These are phyloP conservation scores for Aureobasidium sp. DNA, from an alignment of 2,329 filamentous ascomycete species.

Conservation along the genomic window DNA sequence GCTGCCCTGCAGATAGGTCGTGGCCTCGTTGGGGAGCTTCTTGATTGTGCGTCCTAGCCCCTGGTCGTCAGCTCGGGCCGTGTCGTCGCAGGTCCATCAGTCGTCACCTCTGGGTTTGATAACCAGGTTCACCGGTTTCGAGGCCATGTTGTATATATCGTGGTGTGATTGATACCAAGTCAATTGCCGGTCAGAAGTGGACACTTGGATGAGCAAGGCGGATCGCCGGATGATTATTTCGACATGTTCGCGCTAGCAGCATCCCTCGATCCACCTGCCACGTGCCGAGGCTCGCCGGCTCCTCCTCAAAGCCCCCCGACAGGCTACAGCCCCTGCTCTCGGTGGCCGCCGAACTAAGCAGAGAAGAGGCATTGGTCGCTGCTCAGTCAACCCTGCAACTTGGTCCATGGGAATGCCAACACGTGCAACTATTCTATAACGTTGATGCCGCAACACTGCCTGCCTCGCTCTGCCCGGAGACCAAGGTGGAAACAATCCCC, in stretches of 20 bases:
- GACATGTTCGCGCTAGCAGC: not conserved
- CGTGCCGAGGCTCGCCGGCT: conserved; percentile 1
- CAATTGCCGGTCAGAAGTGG: not conserved
- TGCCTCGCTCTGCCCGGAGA: not conserved
- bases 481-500: not conserved
- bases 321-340: not conserved
- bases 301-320: not conserved
- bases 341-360: not conserved
- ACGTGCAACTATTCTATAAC: not conserved
- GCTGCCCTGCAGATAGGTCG: conserved; percentile 42
- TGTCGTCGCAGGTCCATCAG: not conserved
- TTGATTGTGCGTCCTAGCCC: conserved; percentile 51
- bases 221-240: not conserved
- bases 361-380: not conserved
- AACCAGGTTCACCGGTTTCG: conserved; percentile 34
- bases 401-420: not conserved
- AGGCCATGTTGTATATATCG: conserved; percentile 23
- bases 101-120: conserved; percentile 36
- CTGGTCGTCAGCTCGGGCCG: conserved; percentile 5
- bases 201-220: not conserved
- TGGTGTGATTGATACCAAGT: not conserved
- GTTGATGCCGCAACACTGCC: not conserved
- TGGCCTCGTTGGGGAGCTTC: conserved; percentile 49
- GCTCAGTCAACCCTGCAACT: not conserved
- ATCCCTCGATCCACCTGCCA: not conserved